These are phyloP conservation scores for Digitaria exilis DNA, from an alignment of 202 grass and related monocot species.

Conservation along the genomic window DNA sequence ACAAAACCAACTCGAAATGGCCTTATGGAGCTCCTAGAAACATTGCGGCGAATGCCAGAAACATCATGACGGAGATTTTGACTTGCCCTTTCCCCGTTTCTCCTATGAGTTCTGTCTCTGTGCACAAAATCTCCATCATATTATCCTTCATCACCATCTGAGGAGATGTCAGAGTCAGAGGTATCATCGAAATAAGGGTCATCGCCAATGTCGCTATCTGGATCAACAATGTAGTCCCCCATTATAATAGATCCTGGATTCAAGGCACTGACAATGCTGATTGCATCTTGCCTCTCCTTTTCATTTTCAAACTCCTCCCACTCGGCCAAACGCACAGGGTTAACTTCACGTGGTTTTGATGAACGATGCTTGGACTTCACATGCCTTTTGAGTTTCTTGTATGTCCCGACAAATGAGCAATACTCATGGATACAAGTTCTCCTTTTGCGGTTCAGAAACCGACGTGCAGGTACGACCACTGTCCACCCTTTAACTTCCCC, in stretches of 20 bases:
- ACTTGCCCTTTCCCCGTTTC: slow-evolving; percentile 20
- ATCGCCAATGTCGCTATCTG: slow-evolving; percentile 25
- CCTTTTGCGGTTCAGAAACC: slow-evolving; percentile 68
- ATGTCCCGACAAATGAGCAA: slow-evolving; percentile 64
- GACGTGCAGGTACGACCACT: slow-evolving; percentile 53
- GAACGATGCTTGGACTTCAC: slow-evolving; percentile 56
- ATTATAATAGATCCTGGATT: slow-evolving; percentile 58
- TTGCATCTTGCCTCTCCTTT: slow-evolving; percentile 73
- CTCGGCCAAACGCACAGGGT: slow-evolving; percentile 51
- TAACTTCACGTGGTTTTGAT: slow-evolving; percentile 55
- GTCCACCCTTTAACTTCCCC: slow-evolving; percentile 77
- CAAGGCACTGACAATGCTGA: slow-evolving; percentile 59
- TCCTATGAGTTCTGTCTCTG: slow-evolving; percentile 17
- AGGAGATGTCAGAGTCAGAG: not conserved
- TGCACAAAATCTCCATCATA: not conserved
- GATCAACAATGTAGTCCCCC: slow-evolving; percentile 65
- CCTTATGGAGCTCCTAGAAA: not conserved
- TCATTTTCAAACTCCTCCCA: slow-evolving; percentile 67
- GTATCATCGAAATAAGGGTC: slow-evolving; percentile 7
- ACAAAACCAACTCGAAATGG: not conserved
- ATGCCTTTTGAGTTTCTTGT: slow-evolving; percentile 62
- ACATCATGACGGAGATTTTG: not conserved
- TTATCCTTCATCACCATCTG: not conserved
- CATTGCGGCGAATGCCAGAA: not conserved
- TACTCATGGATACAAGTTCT: slow-evolving; percentile 61